These are phyloP conservation scores for Eucalyptus melliodora DNA, from an alignment of 345 rosid genomes.

Conservation along the genomic window DNA sequence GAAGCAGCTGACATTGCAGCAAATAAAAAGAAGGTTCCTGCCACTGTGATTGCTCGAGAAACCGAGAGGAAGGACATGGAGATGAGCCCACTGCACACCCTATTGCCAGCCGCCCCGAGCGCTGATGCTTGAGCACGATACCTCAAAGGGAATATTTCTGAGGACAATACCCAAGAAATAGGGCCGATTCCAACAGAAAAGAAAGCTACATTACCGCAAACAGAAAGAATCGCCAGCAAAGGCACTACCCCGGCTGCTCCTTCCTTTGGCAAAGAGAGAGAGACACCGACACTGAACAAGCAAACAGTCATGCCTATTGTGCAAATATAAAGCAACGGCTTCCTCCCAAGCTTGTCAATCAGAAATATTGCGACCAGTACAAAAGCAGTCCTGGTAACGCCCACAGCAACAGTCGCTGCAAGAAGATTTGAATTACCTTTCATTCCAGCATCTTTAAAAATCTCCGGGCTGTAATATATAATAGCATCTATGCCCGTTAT, in stretches of 20 bases:
- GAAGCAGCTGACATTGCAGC: constrained; percentile 26
- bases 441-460: too few relatives aligned
- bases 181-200: constrained; percentile 62
- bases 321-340: too few relatives aligned
- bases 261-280: constrained; percentile 20
- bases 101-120: constrained; percentile 46
- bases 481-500: too few relatives aligned
- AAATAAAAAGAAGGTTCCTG: constrained; percentile 52
- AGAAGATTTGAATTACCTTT: too few relatives aligned
- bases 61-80: constrained; percentile 63
- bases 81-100: constrained; percentile 48
- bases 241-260: constrained; percentile 11
- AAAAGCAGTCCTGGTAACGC: too few relatives aligned
- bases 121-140: constrained; percentile 56
- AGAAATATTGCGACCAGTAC: too few relatives aligned
- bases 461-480: too few relatives aligned
- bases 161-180: constrained; percentile 45
- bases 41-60: constrained; percentile 31
- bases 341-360: too few relatives aligned
- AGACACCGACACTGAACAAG: constrained; percentile 25
- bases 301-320: constrained; percentile 10
- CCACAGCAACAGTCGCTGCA: too few relatives aligned
- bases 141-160: constrained; percentile 53
- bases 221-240: constrained; percentile 18
- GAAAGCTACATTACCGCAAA: constrained; percentile 51